Evolutionary conservation across 768 basidiomycete species (phyloP), one percentile per base, ranked within the genome.

Genomic region (Hypholoma sublateritium): DNA sequence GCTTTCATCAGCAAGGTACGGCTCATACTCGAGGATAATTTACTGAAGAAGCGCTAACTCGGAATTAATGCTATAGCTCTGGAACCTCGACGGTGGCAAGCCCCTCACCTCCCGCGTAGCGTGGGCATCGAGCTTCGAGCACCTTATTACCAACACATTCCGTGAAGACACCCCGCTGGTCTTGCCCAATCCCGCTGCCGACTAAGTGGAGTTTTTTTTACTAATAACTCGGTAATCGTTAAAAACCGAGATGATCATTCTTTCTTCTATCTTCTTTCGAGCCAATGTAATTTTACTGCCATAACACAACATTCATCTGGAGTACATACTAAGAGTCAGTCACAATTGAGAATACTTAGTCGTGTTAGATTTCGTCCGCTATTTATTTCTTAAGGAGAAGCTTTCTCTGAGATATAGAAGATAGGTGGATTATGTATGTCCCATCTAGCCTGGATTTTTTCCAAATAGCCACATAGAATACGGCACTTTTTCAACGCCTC

Each of bases 71-170:
- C 14, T 47, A 24, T 36, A 59, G 50, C 51, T 62, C 17, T 62
- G 61, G 61, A 55, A 58, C 37, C 34, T 60, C 28, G 53, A 49
- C 28, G 47, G 42, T 25, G 55, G 55, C 0, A 41, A 22, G 8
- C 48, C 55, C 19, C 42, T 58, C 25, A 60, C 56, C 7, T 47
- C 59, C 12, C 59, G 61, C 28, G 59, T 60, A 14, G 50, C 44
- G 19, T 53, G 50, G 47, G 52, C 59, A 8, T 57, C 61, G 19
- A 49, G 59, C 37, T 62, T 62, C 21, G 61, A 62, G 32, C 61
- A 62, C 43, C 51, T 62, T 22, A 60, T 62, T 47, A 55, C 55
- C 34, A 34, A 56, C 21, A 32, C 35, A 14, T 50, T 54, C 24
- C 49, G 50, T 34, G 17, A 21, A 9, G 44, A 61, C 25, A 39